Percentiles rank a stretch among this genome's conserved stretches.
Conservation (phyloP, 2,329 filamentous ascomycete species). For the Lecanoromycetidae sp. region DNA sequence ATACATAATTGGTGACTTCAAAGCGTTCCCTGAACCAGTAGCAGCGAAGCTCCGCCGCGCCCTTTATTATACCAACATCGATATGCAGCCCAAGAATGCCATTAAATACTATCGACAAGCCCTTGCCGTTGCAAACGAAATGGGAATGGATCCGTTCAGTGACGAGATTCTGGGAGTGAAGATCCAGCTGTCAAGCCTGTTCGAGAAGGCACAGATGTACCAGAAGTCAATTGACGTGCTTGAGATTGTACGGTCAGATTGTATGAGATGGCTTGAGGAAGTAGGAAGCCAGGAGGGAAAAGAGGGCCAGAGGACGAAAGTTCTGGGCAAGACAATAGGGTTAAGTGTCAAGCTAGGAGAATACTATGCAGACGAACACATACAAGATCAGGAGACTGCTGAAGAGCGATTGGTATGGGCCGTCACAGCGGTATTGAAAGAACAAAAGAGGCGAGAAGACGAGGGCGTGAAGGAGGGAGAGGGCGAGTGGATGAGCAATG, state of each 20-base stretch:
- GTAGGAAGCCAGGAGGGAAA: constrained; percentile 22
- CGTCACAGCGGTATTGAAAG: constrained; percentile 65
- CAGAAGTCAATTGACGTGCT: constrained; percentile 62
- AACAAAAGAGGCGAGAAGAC: constrained; percentile 54
- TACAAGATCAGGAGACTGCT: constrained; percentile 60
- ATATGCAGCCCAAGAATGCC: constrained; percentile 61
- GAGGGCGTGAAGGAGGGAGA: constrained; percentile 57
- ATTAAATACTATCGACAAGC: constrained; percentile 75
- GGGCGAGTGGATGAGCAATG: constrained; percentile 56
- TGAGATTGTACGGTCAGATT: constrained; percentile 62
- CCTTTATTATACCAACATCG: constrained; percentile 72
- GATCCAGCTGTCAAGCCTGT: constrained; percentile 64
- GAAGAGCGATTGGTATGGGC: constrained; percentile 68
- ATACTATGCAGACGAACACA: constrained; percentile 64
- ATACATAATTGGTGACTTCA: constrained; percentile 30
- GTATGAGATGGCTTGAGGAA: constrained; percentile 37
- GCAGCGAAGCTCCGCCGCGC: constrained; percentile 61
- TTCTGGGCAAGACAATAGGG: constrained; percentile 62
- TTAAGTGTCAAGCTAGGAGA: constrained; percentile 76
- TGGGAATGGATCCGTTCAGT: constrained; percentile 75
- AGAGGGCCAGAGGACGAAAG: constrained; percentile 43
- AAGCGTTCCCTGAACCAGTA: constrained; percentile 34
- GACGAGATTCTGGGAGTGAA: constrained; percentile 86
- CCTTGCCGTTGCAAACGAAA: constrained; percentile 57
- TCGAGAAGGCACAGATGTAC: constrained; percentile 64